A percentile compares a stretch with the other conserved stretches of the same genome.
These are phyloP conservation scores for Kodamaea nitidulidarum DNA, from an alignment of 805 yeast species.

Conservation along the genomic window DNA sequence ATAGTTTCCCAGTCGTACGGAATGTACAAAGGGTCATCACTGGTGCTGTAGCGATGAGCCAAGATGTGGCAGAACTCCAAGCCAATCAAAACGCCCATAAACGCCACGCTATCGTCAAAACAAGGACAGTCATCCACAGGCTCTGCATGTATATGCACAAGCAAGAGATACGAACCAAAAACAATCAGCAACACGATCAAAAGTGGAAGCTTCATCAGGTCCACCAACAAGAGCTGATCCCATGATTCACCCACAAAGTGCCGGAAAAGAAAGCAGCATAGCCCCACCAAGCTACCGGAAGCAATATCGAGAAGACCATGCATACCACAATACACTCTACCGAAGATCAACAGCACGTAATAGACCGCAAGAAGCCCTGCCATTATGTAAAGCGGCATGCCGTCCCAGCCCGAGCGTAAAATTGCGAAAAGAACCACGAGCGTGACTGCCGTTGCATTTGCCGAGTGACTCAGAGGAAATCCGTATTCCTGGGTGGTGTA, in stretches of 20 bases:
- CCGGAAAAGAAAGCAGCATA: slow-evolving; percentile 47
- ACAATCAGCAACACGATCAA: slow-evolving; percentile 33
- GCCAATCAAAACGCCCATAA: slow-evolving; percentile 83
- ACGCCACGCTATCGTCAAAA: slow-evolving; percentile 91
- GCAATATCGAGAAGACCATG: slow-evolving; percentile 82
- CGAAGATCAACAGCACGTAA: slow-evolving; percentile 62
- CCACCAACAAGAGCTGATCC: slow-evolving; percentile 41
- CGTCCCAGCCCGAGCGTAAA: slow-evolving; percentile 10
- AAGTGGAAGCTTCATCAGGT: slow-evolving; percentile 14
- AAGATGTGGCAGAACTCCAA: slow-evolving; percentile 61
- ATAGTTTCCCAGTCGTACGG: slow-evolving; percentile 39
- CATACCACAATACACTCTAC: slow-evolving; percentile 95
- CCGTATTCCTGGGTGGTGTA: slow-evolving; percentile 93
- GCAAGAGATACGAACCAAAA: slow-evolving; percentile 38
- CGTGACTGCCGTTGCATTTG: slow-evolving; percentile 85
- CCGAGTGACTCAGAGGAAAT: slow-evolving; percentile 90
- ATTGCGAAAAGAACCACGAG: slow-evolving; percentile 34
- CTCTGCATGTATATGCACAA: slow-evolving; percentile 68
- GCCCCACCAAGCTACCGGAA: slow-evolving; percentile 65
- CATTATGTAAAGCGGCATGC: background rate
- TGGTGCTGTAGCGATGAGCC: slow-evolving; percentile 12
- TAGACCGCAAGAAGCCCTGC: slow-evolving; percentile 38
- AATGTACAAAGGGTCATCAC: slow-evolving; percentile 31
- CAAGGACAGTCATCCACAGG: slow-evolving; percentile 96
- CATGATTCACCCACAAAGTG: slow-evolving; percentile 34